phyloP scores from a whole-genome alignment of 73 alveolate genomes.

The Paramecium pentaurelia region DNA sequence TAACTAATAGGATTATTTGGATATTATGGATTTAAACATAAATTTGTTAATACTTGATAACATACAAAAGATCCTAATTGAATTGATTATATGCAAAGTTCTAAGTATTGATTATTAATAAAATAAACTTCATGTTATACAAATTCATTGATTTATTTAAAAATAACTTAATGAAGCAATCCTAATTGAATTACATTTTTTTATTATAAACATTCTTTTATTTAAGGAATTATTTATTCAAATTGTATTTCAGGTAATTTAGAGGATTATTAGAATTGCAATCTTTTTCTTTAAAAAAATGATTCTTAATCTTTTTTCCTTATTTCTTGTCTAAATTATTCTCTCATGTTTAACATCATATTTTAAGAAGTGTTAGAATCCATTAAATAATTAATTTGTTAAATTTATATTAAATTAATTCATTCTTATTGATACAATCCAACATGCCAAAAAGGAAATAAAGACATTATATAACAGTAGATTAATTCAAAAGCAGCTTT shows the following conservation, averaged over 20 bases:
- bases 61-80: background rate
- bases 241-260: background rate
- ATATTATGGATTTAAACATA: background rate
- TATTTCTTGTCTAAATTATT: background rate
- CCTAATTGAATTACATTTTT: background rate
- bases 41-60: background rate
- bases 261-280: background rate
- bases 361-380: background rate
- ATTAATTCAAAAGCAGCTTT: background rate
- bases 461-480: background rate
- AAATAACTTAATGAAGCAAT: background rate
- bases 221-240: background rate
- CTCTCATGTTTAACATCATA: background rate
- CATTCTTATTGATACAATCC: slow-evolving; percentile 24
- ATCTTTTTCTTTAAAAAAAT: background rate
- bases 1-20: background rate
- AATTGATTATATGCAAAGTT: background rate
- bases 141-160: background rate
- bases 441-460: slow-evolving; percentile 37
- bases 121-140: background rate
- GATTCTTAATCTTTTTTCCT: background rate
- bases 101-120: background rate
- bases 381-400: background rate
- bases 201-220: background rate
- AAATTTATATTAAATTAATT: background rate